These are phyloP conservation scores for Hemisphaericaspora xylofermentans DNA, from an alignment of 1,139 yeast species.

Conservation along the genomic window DNA sequence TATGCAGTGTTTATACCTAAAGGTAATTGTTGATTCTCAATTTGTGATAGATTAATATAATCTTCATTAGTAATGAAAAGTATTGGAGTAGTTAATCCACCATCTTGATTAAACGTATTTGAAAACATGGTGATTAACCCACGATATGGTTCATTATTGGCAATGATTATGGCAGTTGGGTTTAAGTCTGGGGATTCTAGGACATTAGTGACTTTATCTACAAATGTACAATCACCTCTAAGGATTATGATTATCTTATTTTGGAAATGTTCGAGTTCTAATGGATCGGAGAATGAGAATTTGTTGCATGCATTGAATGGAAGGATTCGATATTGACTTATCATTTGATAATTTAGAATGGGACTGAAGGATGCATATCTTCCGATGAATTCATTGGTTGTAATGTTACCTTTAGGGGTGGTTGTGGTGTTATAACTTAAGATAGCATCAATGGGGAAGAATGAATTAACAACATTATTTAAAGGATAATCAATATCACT, in stretches of 20 bases:
- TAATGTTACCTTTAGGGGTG: conserved; percentile 11
- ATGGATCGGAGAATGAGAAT: conserved; percentile 13
- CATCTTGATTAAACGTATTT: conserved; percentile 38
- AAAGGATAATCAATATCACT: conserved; percentile 38
- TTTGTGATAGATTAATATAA: conserved; percentile 21
- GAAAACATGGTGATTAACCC: conserved; percentile 49
- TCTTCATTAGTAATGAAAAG: conserved; percentile 43
- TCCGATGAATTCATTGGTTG: conserved; percentile 29
- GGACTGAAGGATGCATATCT: conserved; percentile 48
- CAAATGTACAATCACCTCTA: conserved; percentile 47
- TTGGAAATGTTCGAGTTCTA: conserved; percentile 14
- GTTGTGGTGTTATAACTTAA: conserved; percentile 30
- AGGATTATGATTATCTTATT: conserved; percentile 34
- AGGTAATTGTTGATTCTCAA: conserved; percentile 14
- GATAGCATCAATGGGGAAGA: conserved; percentile 43
- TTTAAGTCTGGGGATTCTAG: conserved; percentile 26
- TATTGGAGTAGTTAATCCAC: conserved; percentile 33
- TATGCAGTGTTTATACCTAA: conserved; percentile 33
- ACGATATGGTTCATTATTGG: conserved; percentile 40
- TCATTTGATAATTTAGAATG: conserved; percentile 25
- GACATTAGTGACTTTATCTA: conserved; percentile 35
- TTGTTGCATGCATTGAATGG: conserved; percentile 32
- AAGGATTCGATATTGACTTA: conserved; percentile 27
- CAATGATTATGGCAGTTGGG: conserved; percentile 38
- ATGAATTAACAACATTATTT: conserved; percentile 37